Evolutionary conservation across 106 monocot genomes (phyloP), one percentile per base, ranked within the genome.

Genomic region (Dendrobium officinale): DNA sequence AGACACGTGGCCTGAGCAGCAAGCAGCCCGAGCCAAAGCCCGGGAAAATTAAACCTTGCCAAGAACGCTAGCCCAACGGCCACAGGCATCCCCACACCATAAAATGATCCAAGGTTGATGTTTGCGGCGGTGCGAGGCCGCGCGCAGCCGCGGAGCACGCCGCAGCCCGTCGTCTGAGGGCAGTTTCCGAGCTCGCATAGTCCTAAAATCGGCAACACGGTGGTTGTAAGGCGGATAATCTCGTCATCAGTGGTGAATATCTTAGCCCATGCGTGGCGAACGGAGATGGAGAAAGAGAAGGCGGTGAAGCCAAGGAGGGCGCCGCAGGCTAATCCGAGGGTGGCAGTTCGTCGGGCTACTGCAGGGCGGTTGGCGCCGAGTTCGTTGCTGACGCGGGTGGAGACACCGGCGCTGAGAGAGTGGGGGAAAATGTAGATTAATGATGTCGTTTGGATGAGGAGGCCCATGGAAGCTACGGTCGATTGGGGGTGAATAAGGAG

Each of bases 401-500:
- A 87, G 41, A 87, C 87, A 5, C 81, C 81, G 51, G 79, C 81
- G 55, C 84, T 67, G 9, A 87, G 80, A 0, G 87, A 87, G 18
- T 83, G 83, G 0, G 87, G 87, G 80, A 87, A 87, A 55, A 87
- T 83, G 81, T 87, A 87, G 58, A 87, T 81, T 5, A 87, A 43
- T 1, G 84, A 87, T 9, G 87, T 87, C 20, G 87, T 87, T 64
- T 87, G 87, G 22, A 85, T 87, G 17, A 87, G 82, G 15, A 87
- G 55, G 0, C 84, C 87, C 84, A 92, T 92, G 3, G 91, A 87
- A 0, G 91, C 91, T 0, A 92, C 91, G 22, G 89, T 92, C 8
- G 89, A 83, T 44, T 84, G 83, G 8, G 89, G 89, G 67, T 87
- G 80, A 31, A 80, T 22, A 9, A 92, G 81, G 10, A 92, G 77